Evolutionary conservation across 345 rosid species (phyloP).

Genomic region (Bruguiera gymnorhiza): DNA sequence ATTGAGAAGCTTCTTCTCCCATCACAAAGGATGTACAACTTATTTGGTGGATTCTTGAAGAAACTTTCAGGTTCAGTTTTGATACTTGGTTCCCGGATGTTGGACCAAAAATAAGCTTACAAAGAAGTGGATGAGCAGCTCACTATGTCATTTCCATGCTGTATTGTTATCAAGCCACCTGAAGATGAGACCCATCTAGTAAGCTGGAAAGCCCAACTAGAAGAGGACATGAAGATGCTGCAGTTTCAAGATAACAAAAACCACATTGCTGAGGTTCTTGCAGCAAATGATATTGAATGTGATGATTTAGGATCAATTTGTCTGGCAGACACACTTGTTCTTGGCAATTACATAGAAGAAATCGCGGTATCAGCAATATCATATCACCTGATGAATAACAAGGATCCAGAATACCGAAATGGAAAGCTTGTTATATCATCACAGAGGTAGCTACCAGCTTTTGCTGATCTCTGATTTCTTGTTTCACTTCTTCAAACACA

Average conservation of each 20-base stretch:
- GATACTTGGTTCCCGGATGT: constrained; percentile 73
- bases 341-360: constrained; percentile 77
- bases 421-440: constrained; percentile 95
- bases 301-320: constrained; percentile 82
- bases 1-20: constrained; percentile 74
- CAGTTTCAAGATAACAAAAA: constrained; percentile 86
- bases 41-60: constrained; percentile 60
- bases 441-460: constrained; percentile 44
- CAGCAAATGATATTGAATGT: constrained; percentile 86
- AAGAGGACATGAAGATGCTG: constrained; percentile 80
- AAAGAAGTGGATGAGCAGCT: constrained; percentile 54
- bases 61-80: constrained; percentile 74
- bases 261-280: constrained; percentile 88
- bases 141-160: constrained; percentile 64
- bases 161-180: constrained; percentile 67
- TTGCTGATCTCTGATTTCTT: constrained; percentile 1
- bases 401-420: constrained; percentile 83
- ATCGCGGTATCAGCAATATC: constrained; percentile 83
- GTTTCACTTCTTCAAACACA: neutral
- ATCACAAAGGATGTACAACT: constrained; percentile 60
- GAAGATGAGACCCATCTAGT: constrained; percentile 69
- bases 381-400: constrained; percentile 67
- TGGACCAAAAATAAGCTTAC: constrained; percentile 60
- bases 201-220: constrained; percentile 78
- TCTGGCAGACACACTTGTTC: constrained; percentile 64